phyloP scores from a whole-genome alignment of 2,329 filamentous ascomycete species.

The Karstenula rhodostoma region DNA sequence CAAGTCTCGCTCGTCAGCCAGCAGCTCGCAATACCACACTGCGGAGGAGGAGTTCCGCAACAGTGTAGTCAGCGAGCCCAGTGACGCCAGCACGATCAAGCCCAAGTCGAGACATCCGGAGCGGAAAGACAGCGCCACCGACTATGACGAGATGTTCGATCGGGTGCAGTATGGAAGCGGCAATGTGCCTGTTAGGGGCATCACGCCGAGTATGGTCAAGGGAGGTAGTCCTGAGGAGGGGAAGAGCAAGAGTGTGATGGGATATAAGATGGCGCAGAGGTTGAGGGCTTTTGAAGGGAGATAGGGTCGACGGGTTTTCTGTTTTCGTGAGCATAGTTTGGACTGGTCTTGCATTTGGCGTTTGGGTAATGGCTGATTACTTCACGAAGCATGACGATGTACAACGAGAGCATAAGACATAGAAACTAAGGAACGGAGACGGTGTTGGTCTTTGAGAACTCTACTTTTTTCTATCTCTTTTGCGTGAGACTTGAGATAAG shows the following conservation, averaged over 20 bases:
- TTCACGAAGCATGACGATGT: not conserved
- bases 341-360: not conserved
- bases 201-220: conserved; percentile 48
- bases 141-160: conserved; percentile 39
- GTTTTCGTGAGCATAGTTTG: not conserved
- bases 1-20: conserved; percentile 26
- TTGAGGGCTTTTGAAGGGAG: conserved; percentile 37
- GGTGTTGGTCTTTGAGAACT: not conserved
- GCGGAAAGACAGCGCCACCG: conserved; percentile 44
- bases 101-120: conserved; percentile 28
- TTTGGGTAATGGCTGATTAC: not conserved
- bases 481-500: too few relatives aligned
- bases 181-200: conserved; percentile 46
- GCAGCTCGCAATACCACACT: conserved; percentile 29
- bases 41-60: conserved; percentile 30
- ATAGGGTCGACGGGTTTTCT: not conserved
- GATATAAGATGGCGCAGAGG: conserved; percentile 43
- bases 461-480: too few relatives aligned
- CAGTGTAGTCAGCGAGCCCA: conserved; percentile 41
- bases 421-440: not conserved
- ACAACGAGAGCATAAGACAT: not conserved
- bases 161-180: conserved; percentile 37
- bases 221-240: conserved; percentile 32
- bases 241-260: conserved; percentile 48
- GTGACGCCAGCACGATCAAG: conserved; percentile 46